Evolutionary conservation across 306 rosid genomes (phyloP).

Genomic region (Lathyrus tuberosus): DNA sequence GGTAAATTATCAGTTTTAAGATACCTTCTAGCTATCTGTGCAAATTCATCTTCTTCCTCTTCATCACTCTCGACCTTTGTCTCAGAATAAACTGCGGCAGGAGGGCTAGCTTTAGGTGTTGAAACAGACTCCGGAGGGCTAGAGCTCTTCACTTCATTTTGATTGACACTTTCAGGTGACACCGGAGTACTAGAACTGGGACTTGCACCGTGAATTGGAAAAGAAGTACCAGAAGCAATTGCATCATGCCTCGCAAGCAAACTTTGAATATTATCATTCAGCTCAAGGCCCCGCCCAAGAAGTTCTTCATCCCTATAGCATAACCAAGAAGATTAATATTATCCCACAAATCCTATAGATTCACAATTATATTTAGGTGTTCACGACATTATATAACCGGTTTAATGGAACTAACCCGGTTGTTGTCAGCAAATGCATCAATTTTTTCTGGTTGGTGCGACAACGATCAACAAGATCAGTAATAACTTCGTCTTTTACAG

Average conservation of each 20-base stretch:
- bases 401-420: conserved; percentile 71
- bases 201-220: conserved; percentile 57
- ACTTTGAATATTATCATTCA: conserved; percentile 79
- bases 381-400: conserved; percentile 14
- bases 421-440: conserved; percentile 96
- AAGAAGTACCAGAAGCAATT: conserved; percentile 77
- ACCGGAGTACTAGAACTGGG: conserved; percentile 50
- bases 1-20: conserved; percentile 6
- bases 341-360: conserved; percentile 4
- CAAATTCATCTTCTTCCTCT: conserved; percentile 95
- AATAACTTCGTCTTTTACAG: conserved; percentile 86
- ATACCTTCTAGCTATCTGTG: conserved; percentile 92
- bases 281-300: conserved; percentile 89
- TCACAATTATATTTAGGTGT: conserved; percentile 2
- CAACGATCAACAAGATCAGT: conserved; percentile 83
- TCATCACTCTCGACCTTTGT: conserved; percentile 55
- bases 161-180: conserved; percentile 53
- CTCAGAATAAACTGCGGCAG: conserved; percentile 42
- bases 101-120: conserved; percentile 50
- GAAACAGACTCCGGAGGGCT: conserved; percentile 49
- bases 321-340: conserved; percentile 33
- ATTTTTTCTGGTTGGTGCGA: conserved; percentile 86
- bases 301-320: conserved; percentile 86
- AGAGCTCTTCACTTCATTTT: conserved; percentile 50
- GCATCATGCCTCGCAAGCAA: conserved; percentile 92